Evolutionary conservation across 2,329 filamentous ascomycete species (phyloP).

Genomic region (Chaetomium strumarium): DNA sequence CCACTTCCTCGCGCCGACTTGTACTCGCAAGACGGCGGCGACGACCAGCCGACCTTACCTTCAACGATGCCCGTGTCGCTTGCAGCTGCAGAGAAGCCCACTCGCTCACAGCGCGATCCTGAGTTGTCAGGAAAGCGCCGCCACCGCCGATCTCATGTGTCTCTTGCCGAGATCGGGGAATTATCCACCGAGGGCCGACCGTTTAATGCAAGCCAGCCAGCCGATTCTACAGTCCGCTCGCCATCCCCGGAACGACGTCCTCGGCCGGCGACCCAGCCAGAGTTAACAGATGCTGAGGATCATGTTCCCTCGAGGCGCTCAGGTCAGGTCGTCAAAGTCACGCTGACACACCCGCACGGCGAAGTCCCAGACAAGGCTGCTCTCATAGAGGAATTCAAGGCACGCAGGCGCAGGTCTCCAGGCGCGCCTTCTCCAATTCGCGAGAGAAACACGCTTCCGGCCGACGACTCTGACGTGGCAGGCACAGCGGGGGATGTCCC

Average conservation of each 20-base stretch:
- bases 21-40: not conserved
- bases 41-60: not conserved
- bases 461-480: not conserved
- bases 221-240: not conserved
- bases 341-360: not conserved
- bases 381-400: not conserved
- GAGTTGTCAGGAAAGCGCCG: not conserved
- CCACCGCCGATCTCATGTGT: too few species aligned
- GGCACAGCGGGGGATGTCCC: not conserved
- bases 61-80: constrained; percentile 9
- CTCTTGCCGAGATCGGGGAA: too few species aligned
- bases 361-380: not conserved
- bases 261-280: constrained; percentile 1
- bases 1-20: constrained; percentile 15
- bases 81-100: not conserved
- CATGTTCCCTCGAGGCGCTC: not conserved
- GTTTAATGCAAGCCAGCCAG: not conserved
- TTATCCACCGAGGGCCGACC: not conserved
- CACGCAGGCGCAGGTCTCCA: not conserved
- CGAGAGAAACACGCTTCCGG: not conserved
- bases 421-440: not conserved
- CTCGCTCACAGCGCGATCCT: not conserved
- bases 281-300: not conserved
- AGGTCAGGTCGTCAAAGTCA: not conserved
- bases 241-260: not conserved